phyloP scores from a whole-genome alignment of 75 land plant genomes.

The Selaginella tamariscina region DNA sequence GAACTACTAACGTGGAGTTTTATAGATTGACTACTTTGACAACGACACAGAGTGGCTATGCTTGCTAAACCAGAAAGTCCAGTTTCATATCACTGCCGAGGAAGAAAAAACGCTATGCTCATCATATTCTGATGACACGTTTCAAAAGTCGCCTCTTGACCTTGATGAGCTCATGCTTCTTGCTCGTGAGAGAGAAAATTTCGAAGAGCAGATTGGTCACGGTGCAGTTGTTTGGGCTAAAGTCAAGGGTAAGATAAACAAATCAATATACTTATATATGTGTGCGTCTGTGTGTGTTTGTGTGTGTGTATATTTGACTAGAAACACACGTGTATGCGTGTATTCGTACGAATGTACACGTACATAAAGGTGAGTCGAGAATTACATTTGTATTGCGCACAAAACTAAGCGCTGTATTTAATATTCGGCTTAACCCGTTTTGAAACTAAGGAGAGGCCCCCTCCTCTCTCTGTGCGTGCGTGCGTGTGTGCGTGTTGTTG shows the following conservation, averaged over 20 bases:
- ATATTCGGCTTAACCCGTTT: too few species aligned
- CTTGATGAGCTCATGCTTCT: constrained; percentile 47
- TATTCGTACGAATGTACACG: too few species aligned
- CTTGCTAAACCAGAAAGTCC: constrained; percentile 44
- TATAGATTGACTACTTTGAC: constrained; percentile 64
- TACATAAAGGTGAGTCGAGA: too few species aligned
- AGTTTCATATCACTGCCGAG: constrained; percentile 42
- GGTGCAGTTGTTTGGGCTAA: constrained; percentile 90
- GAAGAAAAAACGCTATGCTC: constrained; percentile 31
- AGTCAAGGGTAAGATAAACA: constrained; percentile 41
- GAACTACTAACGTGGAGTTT: not conserved
- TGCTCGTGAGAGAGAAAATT: constrained; percentile 48
- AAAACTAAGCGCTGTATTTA: too few species aligned
- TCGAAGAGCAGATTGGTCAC: constrained; percentile 40
- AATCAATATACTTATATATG: not conserved
- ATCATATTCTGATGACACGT: constrained; percentile 20
- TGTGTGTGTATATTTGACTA: too few species aligned
- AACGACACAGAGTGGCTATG: constrained; percentile 46
- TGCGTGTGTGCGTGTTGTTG: too few species aligned
- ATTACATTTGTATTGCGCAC: too few species aligned
- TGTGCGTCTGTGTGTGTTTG: too few species aligned
- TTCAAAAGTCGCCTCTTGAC: constrained; percentile 19
- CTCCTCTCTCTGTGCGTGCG: too few species aligned
- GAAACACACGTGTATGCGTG: too few species aligned
- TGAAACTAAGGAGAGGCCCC: too few species aligned